Conservation (phyloP, 1,139 yeast species). For the Meyerozyma athensensis region DNA sequence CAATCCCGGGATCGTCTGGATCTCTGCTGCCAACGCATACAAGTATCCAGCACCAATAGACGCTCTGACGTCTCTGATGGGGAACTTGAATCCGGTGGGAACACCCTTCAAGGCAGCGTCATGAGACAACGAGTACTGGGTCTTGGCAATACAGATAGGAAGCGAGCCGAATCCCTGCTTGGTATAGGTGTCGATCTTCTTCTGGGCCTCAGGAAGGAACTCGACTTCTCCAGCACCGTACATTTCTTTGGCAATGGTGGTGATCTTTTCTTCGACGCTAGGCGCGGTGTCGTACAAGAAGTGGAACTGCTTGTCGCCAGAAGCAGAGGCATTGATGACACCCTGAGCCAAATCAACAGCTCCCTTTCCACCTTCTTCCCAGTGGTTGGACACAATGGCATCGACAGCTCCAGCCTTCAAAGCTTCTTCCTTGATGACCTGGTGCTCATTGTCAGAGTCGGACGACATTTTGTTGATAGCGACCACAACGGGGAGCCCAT, state of each 20-base stretch:
- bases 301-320: constrained; percentile 48
- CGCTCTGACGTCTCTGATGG: constrained; percentile 75
- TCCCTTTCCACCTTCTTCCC: constrained; percentile 66
- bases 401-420: constrained; percentile 66
- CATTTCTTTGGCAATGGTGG: constrained; percentile 65
- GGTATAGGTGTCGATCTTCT: constrained; percentile 62
- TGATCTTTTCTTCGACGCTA: constrained; percentile 59
- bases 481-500: constrained; percentile 74
- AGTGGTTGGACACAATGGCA: constrained; percentile 70
- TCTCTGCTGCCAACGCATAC: constrained; percentile 79
- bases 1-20: constrained; percentile 80
- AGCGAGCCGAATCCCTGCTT: constrained; percentile 68
- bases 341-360: constrained; percentile 39
- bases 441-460: constrained; percentile 65
- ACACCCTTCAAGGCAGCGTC: constrained; percentile 81
- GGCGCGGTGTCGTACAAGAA: constrained; percentile 59
- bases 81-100: constrained; percentile 73
- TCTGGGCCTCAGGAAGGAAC: constrained; percentile 60
- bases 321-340: constrained; percentile 56
- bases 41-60: constrained; percentile 82
- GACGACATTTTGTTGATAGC: constrained; percentile 74
- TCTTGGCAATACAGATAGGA: constrained; percentile 80
- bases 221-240: constrained; percentile 72
- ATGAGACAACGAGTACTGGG: constrained; percentile 78
- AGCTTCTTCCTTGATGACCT: constrained; percentile 58